Conservation (phyloP, 495 filamentous ascomycete species). For the Neurospora sp. region DNA sequence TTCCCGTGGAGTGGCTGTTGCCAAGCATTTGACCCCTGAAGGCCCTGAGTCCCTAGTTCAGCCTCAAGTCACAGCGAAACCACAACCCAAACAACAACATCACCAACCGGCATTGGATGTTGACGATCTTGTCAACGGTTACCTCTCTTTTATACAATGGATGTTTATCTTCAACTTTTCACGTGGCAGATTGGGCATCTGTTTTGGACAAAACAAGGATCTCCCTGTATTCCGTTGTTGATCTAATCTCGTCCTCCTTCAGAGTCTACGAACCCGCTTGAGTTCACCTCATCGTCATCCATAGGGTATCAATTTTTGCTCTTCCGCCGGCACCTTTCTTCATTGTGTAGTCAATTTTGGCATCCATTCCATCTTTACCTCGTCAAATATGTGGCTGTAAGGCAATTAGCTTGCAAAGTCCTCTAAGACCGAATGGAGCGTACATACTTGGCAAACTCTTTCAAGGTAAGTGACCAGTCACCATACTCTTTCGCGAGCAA, state of each 20-base stretch:
- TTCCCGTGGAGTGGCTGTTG: neutral
- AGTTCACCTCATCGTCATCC: neutral
- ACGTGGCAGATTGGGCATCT: neutral
- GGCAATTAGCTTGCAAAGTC: neutral
- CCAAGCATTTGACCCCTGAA: neutral
- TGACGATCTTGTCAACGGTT: neutral
- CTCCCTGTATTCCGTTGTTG: neutral
- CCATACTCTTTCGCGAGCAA: constrained; percentile 53
- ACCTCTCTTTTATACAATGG: neutral
- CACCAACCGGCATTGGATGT: neutral
- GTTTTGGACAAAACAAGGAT: neutral
- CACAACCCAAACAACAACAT: neutral
- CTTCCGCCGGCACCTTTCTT: neutral
- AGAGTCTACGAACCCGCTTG: neutral
- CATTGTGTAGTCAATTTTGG: neutral
- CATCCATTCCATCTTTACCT: constrained; percentile 26
- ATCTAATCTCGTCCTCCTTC: neutral
- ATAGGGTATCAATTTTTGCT: neutral
- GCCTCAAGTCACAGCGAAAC: neutral
- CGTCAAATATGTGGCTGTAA: constrained; percentile 31
- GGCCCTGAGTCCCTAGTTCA: neutral
- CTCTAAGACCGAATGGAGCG: neutral
- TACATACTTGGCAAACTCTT: constrained; percentile 44
- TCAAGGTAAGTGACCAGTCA: constrained; percentile 38
- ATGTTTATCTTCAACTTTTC: neutral